phyloP scores from a whole-genome alignment of 2,329 filamentous ascomycete species.

The Fusarium sterilihyphosum region DNA sequence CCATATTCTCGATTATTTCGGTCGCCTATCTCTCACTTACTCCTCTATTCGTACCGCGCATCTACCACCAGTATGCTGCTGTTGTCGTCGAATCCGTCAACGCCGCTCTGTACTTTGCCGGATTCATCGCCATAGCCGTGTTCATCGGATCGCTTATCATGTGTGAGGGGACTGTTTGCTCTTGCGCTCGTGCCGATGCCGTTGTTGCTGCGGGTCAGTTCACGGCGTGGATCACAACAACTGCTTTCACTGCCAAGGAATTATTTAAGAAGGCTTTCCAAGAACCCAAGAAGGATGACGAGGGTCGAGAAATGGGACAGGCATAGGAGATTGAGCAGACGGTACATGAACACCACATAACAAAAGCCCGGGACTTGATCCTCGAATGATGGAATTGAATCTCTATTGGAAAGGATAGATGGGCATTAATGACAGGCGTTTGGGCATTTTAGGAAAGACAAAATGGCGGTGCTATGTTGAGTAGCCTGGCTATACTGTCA shows the following conservation, averaged over 20 bases:
- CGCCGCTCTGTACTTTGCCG: conserved; percentile 66
- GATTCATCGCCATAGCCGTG: conserved; percentile 67
- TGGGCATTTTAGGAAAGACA: conserved; percentile 19
- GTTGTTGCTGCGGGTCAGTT: conserved; percentile 65
- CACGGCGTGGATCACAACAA: conserved; percentile 61
- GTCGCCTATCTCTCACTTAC: conserved; percentile 63
- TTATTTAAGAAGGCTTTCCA: conserved; percentile 56
- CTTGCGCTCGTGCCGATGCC: conserved; percentile 63
- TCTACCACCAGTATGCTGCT: conserved; percentile 59
- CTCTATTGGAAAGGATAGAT: conserved; percentile 9
- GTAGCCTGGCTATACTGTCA: conserved; percentile 25
- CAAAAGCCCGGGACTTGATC: not conserved
- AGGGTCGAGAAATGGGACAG: conserved; percentile 51
- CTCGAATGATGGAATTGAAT: conserved; percentile 1
- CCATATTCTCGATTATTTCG: conserved; percentile 64
- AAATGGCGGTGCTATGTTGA: conserved; percentile 17
- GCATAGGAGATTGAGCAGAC: conserved; percentile 25
- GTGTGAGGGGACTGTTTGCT: conserved; percentile 67
- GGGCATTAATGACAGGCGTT: conserved; percentile 36
- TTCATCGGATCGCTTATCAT: conserved; percentile 66
- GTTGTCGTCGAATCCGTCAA: conserved; percentile 63
- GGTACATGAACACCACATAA: not conserved
- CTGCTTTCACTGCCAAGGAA: conserved; percentile 57
- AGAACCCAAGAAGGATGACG: conserved; percentile 41
- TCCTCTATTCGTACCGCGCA: conserved; percentile 56